These are phyloP conservation scores for Sideroxylon spinosum DNA, from an alignment of 179 eudicot genomes.

Conservation along the genomic window DNA sequence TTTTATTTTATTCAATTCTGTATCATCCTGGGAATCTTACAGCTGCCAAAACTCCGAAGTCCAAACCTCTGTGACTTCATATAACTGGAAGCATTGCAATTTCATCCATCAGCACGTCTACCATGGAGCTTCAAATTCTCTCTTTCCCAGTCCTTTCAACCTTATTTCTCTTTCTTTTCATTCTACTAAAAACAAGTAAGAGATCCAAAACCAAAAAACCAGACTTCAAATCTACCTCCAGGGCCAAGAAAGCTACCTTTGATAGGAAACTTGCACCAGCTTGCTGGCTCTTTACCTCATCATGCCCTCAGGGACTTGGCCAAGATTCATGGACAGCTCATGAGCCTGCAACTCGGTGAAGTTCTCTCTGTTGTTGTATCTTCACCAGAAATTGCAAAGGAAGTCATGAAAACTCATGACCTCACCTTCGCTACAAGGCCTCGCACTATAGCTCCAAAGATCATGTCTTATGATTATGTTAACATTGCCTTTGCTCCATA, in stretches of 20 bases:
- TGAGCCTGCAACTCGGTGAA: slow-evolving; percentile 29
- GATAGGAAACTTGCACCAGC: slow-evolving; percentile 28
- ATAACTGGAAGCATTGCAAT: too few species aligned
- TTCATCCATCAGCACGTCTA: too few species aligned
- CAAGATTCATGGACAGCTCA: slow-evolving; percentile 28
- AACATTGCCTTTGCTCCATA: slow-evolving; percentile 22
- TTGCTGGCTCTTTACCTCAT: slow-evolving; percentile 29
- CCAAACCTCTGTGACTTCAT: too few species aligned
- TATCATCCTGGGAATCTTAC: too few species aligned
- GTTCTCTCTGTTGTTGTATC: slow-evolving; percentile 23
- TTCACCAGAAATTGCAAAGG: slow-evolving; percentile 26
- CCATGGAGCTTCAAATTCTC: neutral
- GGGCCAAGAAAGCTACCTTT: slow-evolving; percentile 29
- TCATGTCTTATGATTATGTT: slow-evolving; percentile 17
- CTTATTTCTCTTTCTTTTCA: slow-evolving; percentile 1
- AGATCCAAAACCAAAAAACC: neutral
- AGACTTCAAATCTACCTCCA: slow-evolving; percentile 22
- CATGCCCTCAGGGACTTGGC: slow-evolving; percentile 27
- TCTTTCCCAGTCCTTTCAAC: slow-evolving; percentile 5
- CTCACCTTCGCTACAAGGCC: slow-evolving; percentile 26
- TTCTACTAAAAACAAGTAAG: neutral
- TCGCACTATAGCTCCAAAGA: neutral
- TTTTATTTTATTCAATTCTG: too few species aligned
- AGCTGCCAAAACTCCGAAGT: too few species aligned
- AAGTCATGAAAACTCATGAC: slow-evolving; percentile 27